Evolutionary conservation across 768 basidiomycete species (phyloP), one percentile per base, ranked within the genome.

Genomic region (Boletellus emodensis): DNA sequence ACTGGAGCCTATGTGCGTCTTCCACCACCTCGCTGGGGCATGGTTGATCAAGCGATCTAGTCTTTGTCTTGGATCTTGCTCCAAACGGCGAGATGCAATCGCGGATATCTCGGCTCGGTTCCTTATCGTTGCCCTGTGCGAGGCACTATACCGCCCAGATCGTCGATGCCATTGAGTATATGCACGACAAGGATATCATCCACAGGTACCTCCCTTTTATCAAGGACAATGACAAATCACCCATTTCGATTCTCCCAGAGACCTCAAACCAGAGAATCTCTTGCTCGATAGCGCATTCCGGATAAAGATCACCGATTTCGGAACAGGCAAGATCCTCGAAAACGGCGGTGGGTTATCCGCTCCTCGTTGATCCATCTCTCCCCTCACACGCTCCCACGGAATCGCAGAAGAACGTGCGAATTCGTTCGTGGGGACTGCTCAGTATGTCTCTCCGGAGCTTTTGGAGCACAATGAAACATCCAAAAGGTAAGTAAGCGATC

Each of bases 281-380:
- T 76, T 99, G 9, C 76, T 99, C n/a, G 93, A 95, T 58, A 79
- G 79, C 33, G 79, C 84, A 14, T 89, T 85, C 71, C 83, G 92
- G 47, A 82, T 96, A 63, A 95, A 93, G 68, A 80, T 99, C n/a
- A 90, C 93, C 14, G 96, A 99, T 67, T 98, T 98, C 68, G 96
- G 96, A 6, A 94, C 92, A 4, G 92, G 92, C 17, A 88, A 89
- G 70, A 73, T 89, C 54, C 71, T 84, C 32, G 81, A 84, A 53
- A 63, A 76, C 18, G 74, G 72, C 45, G 68, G 84, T 84, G 48
- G 61, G 82, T 70, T 12, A 10, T 45, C 1, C 13, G n/a, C 20
- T 9, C 30, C 30, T 40, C 8, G 2, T 38, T 18, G 11, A 20
- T 42, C 9, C 10, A 6, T n/a, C 4, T 35, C 14, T 14, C n/a